Conservation (phyloP, 331 rosid genomes). For the Rhamnella rubrinervis region DNA sequence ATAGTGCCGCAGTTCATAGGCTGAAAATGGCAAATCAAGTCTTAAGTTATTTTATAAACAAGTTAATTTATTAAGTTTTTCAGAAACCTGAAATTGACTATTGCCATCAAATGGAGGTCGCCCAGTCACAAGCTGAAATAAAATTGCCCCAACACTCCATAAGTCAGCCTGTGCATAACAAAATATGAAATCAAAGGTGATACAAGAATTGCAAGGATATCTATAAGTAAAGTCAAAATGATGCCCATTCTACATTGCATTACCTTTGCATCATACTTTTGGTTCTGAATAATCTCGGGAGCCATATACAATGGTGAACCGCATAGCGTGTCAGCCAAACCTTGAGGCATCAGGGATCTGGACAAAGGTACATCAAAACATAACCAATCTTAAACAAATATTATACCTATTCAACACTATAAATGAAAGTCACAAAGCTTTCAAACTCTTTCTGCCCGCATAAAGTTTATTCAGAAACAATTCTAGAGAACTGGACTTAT, state of each 20-base stretch:
- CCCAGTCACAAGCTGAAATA: conserved; percentile 88
- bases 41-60: not conserved
- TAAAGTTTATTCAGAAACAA: not conserved
- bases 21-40: not conserved
- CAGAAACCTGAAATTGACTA: conserved; percentile 72
- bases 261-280: conserved; percentile 90
- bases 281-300: conserved; percentile 78
- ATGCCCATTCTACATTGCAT: conserved; percentile 26
- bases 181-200: conserved; percentile 11
- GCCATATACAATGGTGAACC: conserved; percentile 99
- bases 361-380: conserved; percentile 23
- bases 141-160: conserved; percentile 98
- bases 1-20: not conserved
- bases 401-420: not conserved
- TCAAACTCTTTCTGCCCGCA: not conserved
- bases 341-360: conserved; percentile 76
- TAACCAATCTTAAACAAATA: conserved; percentile 13
- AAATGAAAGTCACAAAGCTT: not conserved
- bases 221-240: conserved; percentile 1
- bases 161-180: conserved; percentile 80
- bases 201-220: conserved; percentile 1
- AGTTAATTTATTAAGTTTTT: conserved; percentile 1
- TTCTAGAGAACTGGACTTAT: not conserved
- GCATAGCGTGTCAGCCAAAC: conserved; percentile 85
- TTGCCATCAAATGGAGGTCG: conserved; percentile 84